Evolutionary conservation across 345 rosid genomes (phyloP).

Genomic region (Abelmoschus esculentus): DNA sequence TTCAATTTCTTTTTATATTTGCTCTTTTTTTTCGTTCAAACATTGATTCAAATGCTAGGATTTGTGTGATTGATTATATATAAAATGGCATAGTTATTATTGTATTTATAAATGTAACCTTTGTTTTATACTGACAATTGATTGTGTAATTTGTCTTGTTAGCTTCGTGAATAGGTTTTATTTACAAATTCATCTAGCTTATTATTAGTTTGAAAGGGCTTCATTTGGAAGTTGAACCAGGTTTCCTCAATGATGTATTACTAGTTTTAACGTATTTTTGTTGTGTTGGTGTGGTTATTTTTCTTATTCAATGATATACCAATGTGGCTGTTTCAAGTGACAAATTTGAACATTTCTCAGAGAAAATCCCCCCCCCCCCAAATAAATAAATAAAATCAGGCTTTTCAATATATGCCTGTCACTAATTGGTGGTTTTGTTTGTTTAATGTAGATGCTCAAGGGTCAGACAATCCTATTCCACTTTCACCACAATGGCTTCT

Average conservation of each 20-base stretch:
- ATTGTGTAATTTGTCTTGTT: neutral
- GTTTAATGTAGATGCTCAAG: constrained; percentile 61
- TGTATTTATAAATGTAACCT: neutral
- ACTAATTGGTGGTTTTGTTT: constrained; percentile 14
- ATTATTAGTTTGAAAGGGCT: neutral
- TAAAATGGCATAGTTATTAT: neutral
- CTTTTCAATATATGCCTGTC: constrained; percentile 3
- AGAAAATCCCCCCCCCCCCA: too few relatives aligned
- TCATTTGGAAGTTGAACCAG: neutral
- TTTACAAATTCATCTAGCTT: neutral
- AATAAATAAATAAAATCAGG: neutral
- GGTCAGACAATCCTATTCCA: constrained; percentile 67
- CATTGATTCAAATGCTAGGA: neutral
- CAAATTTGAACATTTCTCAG: neutral
- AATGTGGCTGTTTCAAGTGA: too few relatives aligned
- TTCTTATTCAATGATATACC: neutral
- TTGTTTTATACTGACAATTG: neutral
- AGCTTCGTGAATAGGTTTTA: neutral
- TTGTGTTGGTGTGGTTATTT: neutral
- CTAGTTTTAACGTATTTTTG: neutral
- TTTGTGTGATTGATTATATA: neutral
- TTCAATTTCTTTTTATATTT: neutral
- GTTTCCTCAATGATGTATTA: neutral
- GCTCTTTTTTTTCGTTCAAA: neutral
- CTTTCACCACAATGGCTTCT: constrained; percentile 99